Evolutionary conservation across 345 rosid species (phyloP).

Genomic region (Ceriops zippeliana): DNA sequence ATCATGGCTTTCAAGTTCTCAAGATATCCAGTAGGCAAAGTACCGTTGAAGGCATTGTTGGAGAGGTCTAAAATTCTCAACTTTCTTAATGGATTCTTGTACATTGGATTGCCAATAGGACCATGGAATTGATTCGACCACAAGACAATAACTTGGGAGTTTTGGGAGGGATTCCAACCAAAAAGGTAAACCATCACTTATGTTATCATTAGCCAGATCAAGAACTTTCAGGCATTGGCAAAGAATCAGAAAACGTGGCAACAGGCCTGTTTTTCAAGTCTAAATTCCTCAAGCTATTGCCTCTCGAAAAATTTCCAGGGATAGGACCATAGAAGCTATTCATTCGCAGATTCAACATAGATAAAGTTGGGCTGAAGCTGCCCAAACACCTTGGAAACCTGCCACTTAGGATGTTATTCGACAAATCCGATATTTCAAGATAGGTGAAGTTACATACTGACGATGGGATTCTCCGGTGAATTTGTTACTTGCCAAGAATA

Average conservation of each 20-base stretch:
- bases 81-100: conserved; percentile 2
- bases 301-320: too few species aligned
- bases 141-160: conserved; percentile 24
- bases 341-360: conserved; percentile 12
- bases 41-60: conserved; percentile 27
- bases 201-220: too few species aligned
- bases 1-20: background rate
- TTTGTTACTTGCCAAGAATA: conserved; percentile 10
- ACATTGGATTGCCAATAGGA: background rate
- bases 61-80: conserved; percentile 29
- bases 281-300: too few species aligned
- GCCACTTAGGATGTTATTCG: conserved; percentile 27
- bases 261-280: too few species aligned
- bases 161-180: conserved; percentile 27
- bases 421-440: conserved; percentile 9
- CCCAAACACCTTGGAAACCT: conserved; percentile 21
- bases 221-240: too few species aligned
- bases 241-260: too few species aligned
- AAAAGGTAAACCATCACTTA: too few species aligned
- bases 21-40: conserved; percentile 4
- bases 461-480: conserved; percentile 20
- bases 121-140: conserved; percentile 27
- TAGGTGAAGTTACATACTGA: conserved; percentile 12
- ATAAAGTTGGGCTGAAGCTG: conserved; percentile 1
- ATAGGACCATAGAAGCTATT: too few species aligned